A percentile compares a stretch with the other conserved stretches of the same genome.
These are phyloP conservation scores for Monosporascus sp. DNA, from an alignment of 2,329 filamentous ascomycete genomes.

Conservation along the genomic window DNA sequence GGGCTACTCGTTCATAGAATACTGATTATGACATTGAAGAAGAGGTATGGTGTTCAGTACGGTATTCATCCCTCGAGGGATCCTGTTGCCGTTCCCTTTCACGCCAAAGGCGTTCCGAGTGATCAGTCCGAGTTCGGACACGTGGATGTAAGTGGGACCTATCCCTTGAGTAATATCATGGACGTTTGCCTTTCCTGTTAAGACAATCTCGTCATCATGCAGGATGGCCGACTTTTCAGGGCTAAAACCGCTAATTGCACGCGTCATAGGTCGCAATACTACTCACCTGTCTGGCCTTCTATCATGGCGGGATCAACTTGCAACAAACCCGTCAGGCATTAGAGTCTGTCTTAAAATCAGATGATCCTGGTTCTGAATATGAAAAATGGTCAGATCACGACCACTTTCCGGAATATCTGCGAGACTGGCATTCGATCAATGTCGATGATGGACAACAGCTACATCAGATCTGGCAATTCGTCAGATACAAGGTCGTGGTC, in stretches of 20 bases:
- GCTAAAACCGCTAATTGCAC: neutral
- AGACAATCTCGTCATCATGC: neutral
- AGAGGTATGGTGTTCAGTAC: conserved; percentile 63
- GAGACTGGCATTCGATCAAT: conserved; percentile 53
- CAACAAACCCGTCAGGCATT: conserved; percentile 45
- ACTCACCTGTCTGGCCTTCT: conserved; percentile 62
- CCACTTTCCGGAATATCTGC: conserved; percentile 38
- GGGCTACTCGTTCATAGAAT: conserved; percentile 59
- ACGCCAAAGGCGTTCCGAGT: conserved; percentile 59
- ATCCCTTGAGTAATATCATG: neutral
- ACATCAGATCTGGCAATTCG: conserved; percentile 39
- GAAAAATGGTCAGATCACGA: conserved; percentile 39
- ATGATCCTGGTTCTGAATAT: conserved; percentile 53
- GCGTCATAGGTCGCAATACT: conserved; percentile 52
- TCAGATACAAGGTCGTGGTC: conserved; percentile 43
- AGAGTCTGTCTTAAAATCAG: conserved; percentile 44
- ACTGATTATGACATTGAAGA: conserved; percentile 52
- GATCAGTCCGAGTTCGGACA: conserved; percentile 62
- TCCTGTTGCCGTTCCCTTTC: conserved; percentile 61
- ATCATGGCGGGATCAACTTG: conserved; percentile 52
- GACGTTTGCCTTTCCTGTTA: neutral
- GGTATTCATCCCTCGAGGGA: conserved; percentile 48
- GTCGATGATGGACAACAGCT: conserved; percentile 50
- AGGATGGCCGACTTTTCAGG: neutral
- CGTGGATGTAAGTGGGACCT: conserved; percentile 33